Conservation (phyloP, 805 yeast species). For the Zygosaccharomyces kombuchaensis region DNA sequence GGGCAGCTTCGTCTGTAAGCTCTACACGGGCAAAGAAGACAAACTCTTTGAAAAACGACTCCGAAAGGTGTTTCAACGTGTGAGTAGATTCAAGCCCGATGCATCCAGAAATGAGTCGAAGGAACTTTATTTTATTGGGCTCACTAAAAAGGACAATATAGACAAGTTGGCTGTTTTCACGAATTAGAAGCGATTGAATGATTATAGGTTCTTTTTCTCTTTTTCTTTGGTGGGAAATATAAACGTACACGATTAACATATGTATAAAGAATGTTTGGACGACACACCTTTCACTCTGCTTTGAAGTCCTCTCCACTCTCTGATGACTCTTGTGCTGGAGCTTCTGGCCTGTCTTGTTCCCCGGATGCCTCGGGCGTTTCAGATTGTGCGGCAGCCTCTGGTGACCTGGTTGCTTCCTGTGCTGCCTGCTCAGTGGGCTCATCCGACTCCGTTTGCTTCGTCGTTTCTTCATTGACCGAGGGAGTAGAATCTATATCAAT, state of each 20-base stretch:
- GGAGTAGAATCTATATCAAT: constrained; percentile 39
- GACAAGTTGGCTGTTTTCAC: constrained; percentile 46
- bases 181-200: neutral
- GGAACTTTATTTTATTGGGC: constrained; percentile 76
- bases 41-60: constrained; percentile 54
- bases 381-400: constrained; percentile 13
- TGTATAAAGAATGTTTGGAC: neutral
- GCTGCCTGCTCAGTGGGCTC: constrained; percentile 16
- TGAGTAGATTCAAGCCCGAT: constrained; percentile 68
- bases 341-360: constrained; percentile 15
- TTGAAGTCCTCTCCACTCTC: constrained; percentile 4
- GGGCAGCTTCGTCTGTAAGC: constrained; percentile 79
- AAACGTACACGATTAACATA: constrained; percentile 3
- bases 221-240: neutral
- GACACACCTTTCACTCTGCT: constrained; percentile 7
- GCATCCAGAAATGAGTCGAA: constrained; percentile 77
- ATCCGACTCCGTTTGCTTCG: constrained; percentile 6
- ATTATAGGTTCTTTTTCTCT: neutral
- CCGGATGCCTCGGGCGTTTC: constrained; percentile 14
- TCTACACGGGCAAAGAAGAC: constrained; percentile 81
- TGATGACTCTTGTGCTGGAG: neutral
- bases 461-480: constrained; percentile 18
- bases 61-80: constrained; percentile 54
- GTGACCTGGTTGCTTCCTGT: constrained; percentile 16
- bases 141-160: constrained; percentile 41